Percentiles rank a stretch among this genome's conserved stretches.
phyloP scores from a whole-genome alignment of 148 eudicot genomes.

The Amaranthus palmeri region DNA sequence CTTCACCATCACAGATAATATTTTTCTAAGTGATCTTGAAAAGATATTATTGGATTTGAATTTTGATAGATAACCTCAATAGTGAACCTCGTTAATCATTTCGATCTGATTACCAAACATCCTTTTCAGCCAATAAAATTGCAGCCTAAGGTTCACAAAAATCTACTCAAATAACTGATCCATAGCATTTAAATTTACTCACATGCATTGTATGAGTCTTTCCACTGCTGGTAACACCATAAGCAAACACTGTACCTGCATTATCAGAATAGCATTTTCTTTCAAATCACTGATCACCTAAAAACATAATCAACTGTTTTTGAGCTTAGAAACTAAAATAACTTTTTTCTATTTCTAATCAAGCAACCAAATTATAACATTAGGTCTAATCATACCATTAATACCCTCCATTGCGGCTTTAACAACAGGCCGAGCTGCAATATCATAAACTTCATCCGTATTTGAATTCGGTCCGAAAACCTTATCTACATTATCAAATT shows the following conservation, averaged over 20 bases:
- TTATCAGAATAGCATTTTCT: background rate
- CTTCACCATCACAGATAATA: too few species aligned
- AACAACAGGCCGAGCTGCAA: constrained; percentile 83
- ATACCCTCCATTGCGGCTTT: constrained; percentile 88
- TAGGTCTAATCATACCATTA: constrained; percentile 46
- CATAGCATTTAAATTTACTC: background rate
- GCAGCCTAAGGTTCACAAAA: too few species aligned
- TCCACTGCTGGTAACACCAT: constrained; percentile 82
- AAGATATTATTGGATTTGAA: too few species aligned
- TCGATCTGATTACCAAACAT: too few species aligned
- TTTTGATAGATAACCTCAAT: too few species aligned
- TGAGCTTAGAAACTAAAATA: background rate
- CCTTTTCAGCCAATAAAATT: too few species aligned
- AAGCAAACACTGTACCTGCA: constrained; percentile 72
- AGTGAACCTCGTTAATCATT: too few species aligned
- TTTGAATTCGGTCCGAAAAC: constrained; percentile 96
- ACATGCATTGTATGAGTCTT: constrained; percentile 49
- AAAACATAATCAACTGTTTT: constrained; percentile 2
- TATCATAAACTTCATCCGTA: constrained; percentile 83
- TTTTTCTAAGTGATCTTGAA: too few species aligned
- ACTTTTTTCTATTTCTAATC: background rate
- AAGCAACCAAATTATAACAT: background rate
- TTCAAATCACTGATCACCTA: background rate
- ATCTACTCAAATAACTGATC: too few species aligned
- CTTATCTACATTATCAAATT: constrained; percentile 47